Evolutionary conservation across 352 stramenopile genomes (phyloP), one percentile per base, ranked within the genome.

Genomic region (Phytophthora europaea): DNA sequence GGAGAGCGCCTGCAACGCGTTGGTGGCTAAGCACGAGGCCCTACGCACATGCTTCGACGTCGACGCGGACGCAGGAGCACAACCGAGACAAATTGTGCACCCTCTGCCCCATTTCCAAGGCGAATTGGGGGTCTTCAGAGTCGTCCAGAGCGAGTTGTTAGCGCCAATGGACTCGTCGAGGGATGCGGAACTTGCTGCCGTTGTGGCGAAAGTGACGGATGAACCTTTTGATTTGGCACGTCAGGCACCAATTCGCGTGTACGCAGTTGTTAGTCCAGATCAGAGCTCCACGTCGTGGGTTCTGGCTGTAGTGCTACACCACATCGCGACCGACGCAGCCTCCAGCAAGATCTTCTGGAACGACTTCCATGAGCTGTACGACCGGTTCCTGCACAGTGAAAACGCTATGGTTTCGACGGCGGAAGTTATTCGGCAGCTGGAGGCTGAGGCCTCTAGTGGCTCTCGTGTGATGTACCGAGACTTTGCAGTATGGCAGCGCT

Each of bases 311-410:
- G 79, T 87, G n/a, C 53, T 88, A 50, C 84, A 91, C 12, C 82
- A 89, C 48, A 91, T 89, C 20, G 82, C 75, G n/a, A 89, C 82
- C 0, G 82, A 89, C 58, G 72, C 78, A 33, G 71, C 78, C 26
- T 89, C 80, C 9, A 83, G 76, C 20, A 55, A 72, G 12, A 54
- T 91, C 6, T 81, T 89, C 47, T 91, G 84, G 84, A 40, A 45
- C 13, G 82, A 87, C 38, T 78, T 89, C 6, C 45, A 57, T 5
- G 20, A 63, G 2, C 45, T 76, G 4, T 88, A 91, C 40, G 2
- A 34, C 0, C 54, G 28, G 12, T 79, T 80, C 43, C 36, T 28
- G 1, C 43, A 34, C 12, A 40, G 18, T 12, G n/a, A 36, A 15
- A 18, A 52, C 8, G 23, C 47, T 22, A 47, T 34, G 2, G 10